phyloP scores from a whole-genome alignment of 2,329 filamentous ascomycete species.

The Diaporthe citriasiana region DNA sequence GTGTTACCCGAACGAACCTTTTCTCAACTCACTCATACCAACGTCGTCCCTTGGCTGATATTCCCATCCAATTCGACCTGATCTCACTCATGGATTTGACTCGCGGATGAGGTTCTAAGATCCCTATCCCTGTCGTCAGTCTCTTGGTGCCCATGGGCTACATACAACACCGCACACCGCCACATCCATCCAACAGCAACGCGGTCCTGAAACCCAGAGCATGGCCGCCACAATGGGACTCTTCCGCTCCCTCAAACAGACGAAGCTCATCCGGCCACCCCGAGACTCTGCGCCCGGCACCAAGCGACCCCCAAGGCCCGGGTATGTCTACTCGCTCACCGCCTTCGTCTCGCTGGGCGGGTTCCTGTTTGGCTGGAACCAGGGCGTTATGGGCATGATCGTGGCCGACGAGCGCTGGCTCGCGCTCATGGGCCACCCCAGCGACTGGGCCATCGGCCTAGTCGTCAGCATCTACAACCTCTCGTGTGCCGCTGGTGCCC shows the following conservation, averaged over 20 bases:
- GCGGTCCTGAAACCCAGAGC: too few relatives aligned
- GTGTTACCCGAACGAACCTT: neutral
- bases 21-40: neutral
- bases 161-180: neutral
- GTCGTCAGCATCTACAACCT: slow-evolving; percentile 52
- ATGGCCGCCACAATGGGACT: slow-evolving; percentile 27
- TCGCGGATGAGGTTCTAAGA: neutral
- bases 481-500: slow-evolving; percentile 49
- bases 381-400: slow-evolving; percentile 52
- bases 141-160: neutral
- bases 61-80: neutral
- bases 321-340: slow-evolving; percentile 50
- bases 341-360: slow-evolving; percentile 45
- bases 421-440: slow-evolving; percentile 48
- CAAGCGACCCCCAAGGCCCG: slow-evolving; percentile 47
- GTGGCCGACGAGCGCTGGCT: slow-evolving; percentile 51
- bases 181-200: neutral
- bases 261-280: slow-evolving; percentile 47
- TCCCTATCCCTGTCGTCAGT: neutral
- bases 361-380: slow-evolving; percentile 52
- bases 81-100: neutral
- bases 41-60: neutral
- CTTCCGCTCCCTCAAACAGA: slow-evolving; percentile 46
- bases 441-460: slow-evolving; percentile 50
- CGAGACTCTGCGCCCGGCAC: slow-evolving; percentile 31